These are phyloP conservation scores for Sugiyamaella neomexicana DNA, from an alignment of 1,139 yeast genomes.

Conservation along the genomic window DNA sequence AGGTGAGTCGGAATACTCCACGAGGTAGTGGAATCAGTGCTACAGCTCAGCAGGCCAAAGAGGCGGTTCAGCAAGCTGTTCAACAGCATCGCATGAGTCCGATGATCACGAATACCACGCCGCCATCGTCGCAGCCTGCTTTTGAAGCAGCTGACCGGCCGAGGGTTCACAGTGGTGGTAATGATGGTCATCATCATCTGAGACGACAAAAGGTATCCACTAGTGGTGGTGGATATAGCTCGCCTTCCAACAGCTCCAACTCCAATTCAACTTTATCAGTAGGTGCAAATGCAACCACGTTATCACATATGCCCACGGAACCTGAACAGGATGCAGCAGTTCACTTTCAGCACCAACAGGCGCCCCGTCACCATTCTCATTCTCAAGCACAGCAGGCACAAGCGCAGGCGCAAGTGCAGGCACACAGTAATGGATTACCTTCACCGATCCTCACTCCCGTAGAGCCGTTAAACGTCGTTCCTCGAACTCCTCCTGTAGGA, in stretches of 20 bases:
- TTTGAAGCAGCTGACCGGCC: not conserved
- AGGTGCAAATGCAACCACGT: not conserved
- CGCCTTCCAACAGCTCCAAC: constrained; percentile 9
- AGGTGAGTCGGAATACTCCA: not conserved
- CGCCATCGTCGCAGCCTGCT: constrained; percentile 3
- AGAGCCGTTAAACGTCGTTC: constrained; percentile 13
- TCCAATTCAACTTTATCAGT: not conserved
- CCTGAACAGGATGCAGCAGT: not conserved
- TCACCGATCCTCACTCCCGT: constrained; percentile 13
- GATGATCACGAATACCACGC: constrained; percentile 4
- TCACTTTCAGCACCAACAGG: not conserved
- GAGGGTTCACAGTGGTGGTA: not conserved
- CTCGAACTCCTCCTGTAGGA: constrained; percentile 13
- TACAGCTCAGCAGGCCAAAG: constrained; percentile 12
- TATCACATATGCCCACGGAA: constrained; percentile 1
- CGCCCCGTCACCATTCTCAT: not conserved
- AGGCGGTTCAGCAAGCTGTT: constrained; percentile 11
- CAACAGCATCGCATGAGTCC: constrained; percentile 12
- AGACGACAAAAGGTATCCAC: not conserved
- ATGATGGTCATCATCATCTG: no score
- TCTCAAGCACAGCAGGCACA: not conserved
- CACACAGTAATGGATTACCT: constrained; percentile 11
- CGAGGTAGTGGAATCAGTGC: not conserved
- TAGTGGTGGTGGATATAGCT: not conserved
- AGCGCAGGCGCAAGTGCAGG: not conserved